Evolutionary conservation across 2,329 filamentous ascomycete species (phyloP).

Genomic region (Colletotrichum musae): DNA sequence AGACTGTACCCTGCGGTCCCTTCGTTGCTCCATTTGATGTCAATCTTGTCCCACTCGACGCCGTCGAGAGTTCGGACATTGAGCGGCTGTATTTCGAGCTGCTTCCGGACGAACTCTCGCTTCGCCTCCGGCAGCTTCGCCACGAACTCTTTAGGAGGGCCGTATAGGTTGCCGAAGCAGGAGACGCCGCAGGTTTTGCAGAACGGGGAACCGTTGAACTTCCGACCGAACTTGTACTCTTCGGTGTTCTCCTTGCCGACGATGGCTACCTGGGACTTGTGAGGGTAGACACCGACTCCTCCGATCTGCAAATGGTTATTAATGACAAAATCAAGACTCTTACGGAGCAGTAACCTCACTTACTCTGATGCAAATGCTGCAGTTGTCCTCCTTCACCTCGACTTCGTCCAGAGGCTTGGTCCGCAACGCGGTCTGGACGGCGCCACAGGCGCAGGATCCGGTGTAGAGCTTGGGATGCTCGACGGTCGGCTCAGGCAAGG

Average conservation of each 20-base stretch:
- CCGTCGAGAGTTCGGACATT: slow-evolving; percentile 30
- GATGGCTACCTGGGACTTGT: slow-evolving; percentile 46
- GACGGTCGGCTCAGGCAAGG: not conserved
- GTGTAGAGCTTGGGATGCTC: slow-evolving; percentile 36
- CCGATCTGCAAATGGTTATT: slow-evolving; percentile 42
- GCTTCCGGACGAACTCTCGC: slow-evolving; percentile 40
- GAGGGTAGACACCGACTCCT: slow-evolving; percentile 48
- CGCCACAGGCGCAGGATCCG: slow-evolving; percentile 48
- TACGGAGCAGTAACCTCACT: not conserved
- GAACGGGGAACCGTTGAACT: slow-evolving; percentile 42
- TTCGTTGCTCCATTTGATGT: slow-evolving; percentile 26
- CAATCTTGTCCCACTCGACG: slow-evolving; percentile 21
- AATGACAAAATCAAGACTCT: too few species aligned
- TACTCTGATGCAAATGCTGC: slow-evolving; percentile 51
- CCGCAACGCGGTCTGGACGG: slow-evolving; percentile 43
- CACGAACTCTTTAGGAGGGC: slow-evolving; percentile 48
- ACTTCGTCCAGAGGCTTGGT: slow-evolving; percentile 52
- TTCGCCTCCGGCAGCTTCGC: slow-evolving; percentile 46
- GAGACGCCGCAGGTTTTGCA: slow-evolving; percentile 50
- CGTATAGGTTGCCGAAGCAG: slow-evolving; percentile 48
- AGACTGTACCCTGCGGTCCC: slow-evolving; percentile 25
- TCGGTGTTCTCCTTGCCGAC: slow-evolving; percentile 45
- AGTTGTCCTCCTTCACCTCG: slow-evolving; percentile 59
- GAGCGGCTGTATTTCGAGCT: slow-evolving; percentile 39
- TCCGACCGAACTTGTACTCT: slow-evolving; percentile 46